Percentiles rank a stretch among this genome's conserved stretches.
phyloP scores from a whole-genome alignment of 441 rosid species.

The Jatropha multifida region DNA sequence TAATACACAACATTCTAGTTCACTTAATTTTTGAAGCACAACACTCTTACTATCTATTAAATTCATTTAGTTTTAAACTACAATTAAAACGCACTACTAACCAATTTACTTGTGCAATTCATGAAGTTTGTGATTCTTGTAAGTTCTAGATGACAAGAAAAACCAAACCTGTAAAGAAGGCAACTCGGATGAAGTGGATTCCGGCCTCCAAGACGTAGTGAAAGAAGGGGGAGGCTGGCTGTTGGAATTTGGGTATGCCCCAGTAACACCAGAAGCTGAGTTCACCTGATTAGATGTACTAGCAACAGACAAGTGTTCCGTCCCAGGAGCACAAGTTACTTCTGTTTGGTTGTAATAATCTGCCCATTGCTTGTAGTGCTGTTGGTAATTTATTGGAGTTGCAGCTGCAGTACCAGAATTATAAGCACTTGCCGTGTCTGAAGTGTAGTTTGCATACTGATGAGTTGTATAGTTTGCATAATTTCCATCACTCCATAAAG shows the following conservation, averaged over 20 bases:
- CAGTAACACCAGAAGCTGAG: constrained; percentile 53
- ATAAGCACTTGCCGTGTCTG: constrained; percentile 55
- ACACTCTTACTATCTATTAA: background rate
- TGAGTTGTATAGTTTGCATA: constrained; percentile 63
- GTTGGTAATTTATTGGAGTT: constrained; percentile 66
- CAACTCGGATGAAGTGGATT: constrained; percentile 49
- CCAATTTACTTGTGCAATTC: constrained; percentile 11
- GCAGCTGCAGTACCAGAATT: constrained; percentile 53
- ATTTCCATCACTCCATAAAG: constrained; percentile 66
- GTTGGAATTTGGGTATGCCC: constrained; percentile 57
- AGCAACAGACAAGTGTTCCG: constrained; percentile 69
- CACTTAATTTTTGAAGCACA: background rate
- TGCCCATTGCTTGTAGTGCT: constrained; percentile 82
- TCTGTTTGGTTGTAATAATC: constrained; percentile 88
- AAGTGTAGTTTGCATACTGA: constrained; percentile 62
- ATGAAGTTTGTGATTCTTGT: constrained; percentile 16
- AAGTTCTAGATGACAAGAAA: constrained; percentile 19
- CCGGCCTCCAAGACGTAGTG: constrained; percentile 69
- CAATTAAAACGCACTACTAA: background rate
- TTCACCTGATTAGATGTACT: constrained; percentile 53
- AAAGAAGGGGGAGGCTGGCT: constrained; percentile 56
- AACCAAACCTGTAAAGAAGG: constrained; percentile 74
- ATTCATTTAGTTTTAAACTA: background rate
- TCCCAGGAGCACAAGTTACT: constrained; percentile 98
- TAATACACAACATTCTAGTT: background rate